These are phyloP conservation scores for Purpureocillium takamizusanense DNA, from an alignment of 2,329 filamentous ascomycete species.

Conservation along the genomic window DNA sequence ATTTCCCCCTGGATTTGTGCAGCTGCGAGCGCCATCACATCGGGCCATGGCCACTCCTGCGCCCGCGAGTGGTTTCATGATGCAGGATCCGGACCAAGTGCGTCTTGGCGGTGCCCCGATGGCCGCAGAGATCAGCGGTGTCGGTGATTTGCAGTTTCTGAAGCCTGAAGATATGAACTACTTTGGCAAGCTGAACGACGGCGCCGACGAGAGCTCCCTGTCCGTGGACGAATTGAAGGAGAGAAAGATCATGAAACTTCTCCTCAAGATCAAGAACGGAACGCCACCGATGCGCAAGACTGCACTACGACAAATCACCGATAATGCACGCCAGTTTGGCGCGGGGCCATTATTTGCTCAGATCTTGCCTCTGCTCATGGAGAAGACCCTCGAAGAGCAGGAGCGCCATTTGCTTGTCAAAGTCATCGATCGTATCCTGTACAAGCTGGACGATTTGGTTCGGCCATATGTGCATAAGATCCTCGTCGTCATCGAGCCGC, in stretches of 20 bases:
- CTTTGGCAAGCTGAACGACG: slow-evolving; percentile 94
- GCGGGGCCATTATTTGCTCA: slow-evolving; percentile 93
- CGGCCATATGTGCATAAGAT: slow-evolving; percentile 98
- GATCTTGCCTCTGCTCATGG: slow-evolving; percentile 93
- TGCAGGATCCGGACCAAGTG: slow-evolving; percentile 86
- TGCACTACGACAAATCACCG: slow-evolving; percentile 89
- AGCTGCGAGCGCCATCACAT: slow-evolving; percentile 66
- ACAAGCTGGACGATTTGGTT: slow-evolving; percentile 95
- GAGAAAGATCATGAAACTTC: slow-evolving; percentile 92
- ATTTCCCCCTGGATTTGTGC: slow-evolving; percentile 85
- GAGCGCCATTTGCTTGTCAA: slow-evolving; percentile 97
- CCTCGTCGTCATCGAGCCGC: slow-evolving; percentile 94
- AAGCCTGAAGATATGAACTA: slow-evolving; percentile 98
- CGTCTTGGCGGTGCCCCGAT: slow-evolving; percentile 81
- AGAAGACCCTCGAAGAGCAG: slow-evolving; percentile 94
- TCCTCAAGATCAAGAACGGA: slow-evolving; percentile 98
- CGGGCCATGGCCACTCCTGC: slow-evolving; percentile 66
- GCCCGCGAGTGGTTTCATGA: slow-evolving; percentile 84
- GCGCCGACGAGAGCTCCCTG: slow-evolving; percentile 81
- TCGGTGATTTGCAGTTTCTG: slow-evolving; percentile 95
- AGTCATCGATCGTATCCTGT: slow-evolving; percentile 95
- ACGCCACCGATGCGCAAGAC: slow-evolving; percentile 99
- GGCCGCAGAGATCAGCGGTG: slow-evolving; percentile 89
- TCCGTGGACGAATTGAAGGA: slow-evolving; percentile 95
- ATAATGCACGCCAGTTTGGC: slow-evolving; percentile 94